Conservation (phyloP, 495 filamentous ascomycete species). For the Lophiotrema nucula region DNA sequence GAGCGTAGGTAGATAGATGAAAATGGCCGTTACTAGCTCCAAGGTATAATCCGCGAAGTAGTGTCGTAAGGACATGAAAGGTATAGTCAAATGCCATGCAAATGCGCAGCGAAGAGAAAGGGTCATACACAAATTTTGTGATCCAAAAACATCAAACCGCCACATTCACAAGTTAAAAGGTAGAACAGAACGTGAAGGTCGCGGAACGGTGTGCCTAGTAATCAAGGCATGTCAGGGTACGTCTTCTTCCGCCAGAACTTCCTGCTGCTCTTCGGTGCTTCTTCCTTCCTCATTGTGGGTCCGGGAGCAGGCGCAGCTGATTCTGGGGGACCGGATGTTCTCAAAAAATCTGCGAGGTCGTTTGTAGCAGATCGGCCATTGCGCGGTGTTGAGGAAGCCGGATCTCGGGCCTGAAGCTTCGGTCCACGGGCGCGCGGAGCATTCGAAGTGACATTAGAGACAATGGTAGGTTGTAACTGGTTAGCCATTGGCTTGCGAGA, state of each 20-base stretch:
- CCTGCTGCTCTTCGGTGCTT: slow-evolving; percentile 4
- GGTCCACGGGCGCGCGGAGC: slow-evolving; percentile 18
- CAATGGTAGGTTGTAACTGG: slow-evolving; percentile 3
- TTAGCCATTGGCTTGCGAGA: slow-evolving; percentile 1
- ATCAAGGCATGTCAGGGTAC: background rate
- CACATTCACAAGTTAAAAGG: background rate
- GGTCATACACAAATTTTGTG: background rate
- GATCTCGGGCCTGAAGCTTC: slow-evolving; percentile 17
- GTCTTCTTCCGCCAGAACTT: slow-evolving; percentile 33
- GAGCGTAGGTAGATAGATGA: too few species aligned
- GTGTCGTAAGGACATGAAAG: too few species aligned
- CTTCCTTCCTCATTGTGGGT: slow-evolving; percentile 18
- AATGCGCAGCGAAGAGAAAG: background rate
- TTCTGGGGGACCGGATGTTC: slow-evolving; percentile 69
- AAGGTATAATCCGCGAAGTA: too few species aligned
- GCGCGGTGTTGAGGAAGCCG: background rate
- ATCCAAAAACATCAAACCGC: background rate
- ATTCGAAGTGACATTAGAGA: slow-evolving; percentile 6
- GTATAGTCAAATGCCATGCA: too few species aligned
- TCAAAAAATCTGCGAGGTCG: slow-evolving; percentile 78
- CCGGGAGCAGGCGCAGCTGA: slow-evolving; percentile 10
- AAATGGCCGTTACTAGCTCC: too few species aligned
- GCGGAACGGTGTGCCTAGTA: background rate
- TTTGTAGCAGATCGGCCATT: slow-evolving; percentile 52
- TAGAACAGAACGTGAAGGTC: background rate